These are phyloP conservation scores for Botrytis galanthina DNA, from an alignment of 2,329 filamentous ascomycete species.

Conservation along the genomic window DNA sequence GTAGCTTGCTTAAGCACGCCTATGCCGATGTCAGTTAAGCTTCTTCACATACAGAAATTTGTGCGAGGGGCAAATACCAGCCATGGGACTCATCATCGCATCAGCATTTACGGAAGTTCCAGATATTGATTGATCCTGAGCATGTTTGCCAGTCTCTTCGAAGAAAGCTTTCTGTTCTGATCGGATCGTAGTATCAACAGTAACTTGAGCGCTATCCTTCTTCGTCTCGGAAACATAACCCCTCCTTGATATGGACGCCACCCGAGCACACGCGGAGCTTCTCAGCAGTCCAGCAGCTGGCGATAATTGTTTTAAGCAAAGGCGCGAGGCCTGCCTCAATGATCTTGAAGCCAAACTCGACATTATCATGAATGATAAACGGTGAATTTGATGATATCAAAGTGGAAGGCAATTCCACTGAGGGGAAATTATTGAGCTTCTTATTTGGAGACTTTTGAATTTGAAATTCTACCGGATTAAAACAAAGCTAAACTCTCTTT, in stretches of 20 bases:
- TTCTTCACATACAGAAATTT: slow-evolving; percentile 22
- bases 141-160: slow-evolving; percentile 42
- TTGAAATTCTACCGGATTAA: slow-evolving; percentile 17
- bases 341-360: slow-evolving; percentile 29
- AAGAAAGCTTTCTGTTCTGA: slow-evolving; percentile 82
- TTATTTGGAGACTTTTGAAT: slow-evolving; percentile 15
- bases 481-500: slow-evolving; percentile 13
- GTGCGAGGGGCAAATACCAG: slow-evolving; percentile 46
- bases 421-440: slow-evolving; percentile 2
- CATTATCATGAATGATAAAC: slow-evolving; percentile 9
- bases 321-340: slow-evolving; percentile 38
- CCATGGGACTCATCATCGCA: slow-evolving; percentile 76
- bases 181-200: slow-evolving; percentile 78
- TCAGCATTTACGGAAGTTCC: slow-evolving; percentile 40
- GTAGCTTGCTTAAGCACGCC: slow-evolving; percentile 89
- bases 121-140: slow-evolving; percentile 32
- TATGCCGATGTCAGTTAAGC: slow-evolving; percentile 30
- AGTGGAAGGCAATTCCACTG: slow-evolving; percentile 5
- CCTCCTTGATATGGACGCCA: slow-evolving; percentile 44
- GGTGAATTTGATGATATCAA: slow-evolving; percentile 10
- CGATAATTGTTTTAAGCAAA: slow-evolving; percentile 35
- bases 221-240: slow-evolving; percentile 83
- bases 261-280: slow-evolving; percentile 28
- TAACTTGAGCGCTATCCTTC: slow-evolving; percentile 75
- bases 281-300: slow-evolving; percentile 32